These are phyloP conservation scores for Verticillium alfalfae DNA, from an alignment of 2,329 filamentous ascomycete genomes.

Conservation along the genomic window DNA sequence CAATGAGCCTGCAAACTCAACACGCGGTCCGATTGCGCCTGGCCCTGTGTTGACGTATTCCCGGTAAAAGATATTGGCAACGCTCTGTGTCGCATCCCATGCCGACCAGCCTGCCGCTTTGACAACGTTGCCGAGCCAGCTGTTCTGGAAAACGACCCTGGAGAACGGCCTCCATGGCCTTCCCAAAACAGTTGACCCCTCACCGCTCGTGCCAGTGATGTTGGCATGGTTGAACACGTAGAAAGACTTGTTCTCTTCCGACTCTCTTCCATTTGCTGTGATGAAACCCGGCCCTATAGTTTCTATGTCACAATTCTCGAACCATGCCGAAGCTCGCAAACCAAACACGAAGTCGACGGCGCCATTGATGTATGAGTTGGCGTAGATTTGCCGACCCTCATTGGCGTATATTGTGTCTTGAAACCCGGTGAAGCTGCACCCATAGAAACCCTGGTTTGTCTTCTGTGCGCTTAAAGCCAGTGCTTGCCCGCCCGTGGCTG, in stretches of 20 bases:
- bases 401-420: conserved; percentile 52
- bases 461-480: conserved; percentile 47
- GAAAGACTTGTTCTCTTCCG: conserved; percentile 40
- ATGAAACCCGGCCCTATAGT: conserved; percentile 39
- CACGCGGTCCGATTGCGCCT: conserved; percentile 25
- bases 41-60: conserved; percentile 48
- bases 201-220: conserved; percentile 19
- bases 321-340: conserved; percentile 46
- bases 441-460: conserved; percentile 35
- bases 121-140: conserved; percentile 39
- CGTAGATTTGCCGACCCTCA: conserved; percentile 47
- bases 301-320: conserved; percentile 44
- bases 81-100: conserved; percentile 33
- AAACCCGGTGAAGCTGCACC: conserved; percentile 43
- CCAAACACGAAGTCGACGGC: conserved; percentile 58
- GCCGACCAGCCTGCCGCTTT: conserved; percentile 43
- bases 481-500: conserved; percentile 29
- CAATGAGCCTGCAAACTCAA: conserved; percentile 4
- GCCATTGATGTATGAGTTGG: conserved; percentile 46
- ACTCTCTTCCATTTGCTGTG: conserved; percentile 36
- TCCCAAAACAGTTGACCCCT: conserved; percentile 41
- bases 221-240: conserved; percentile 36
- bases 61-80: conserved; percentile 40
- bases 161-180: conserved; percentile 47
- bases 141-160: conserved; percentile 44